phyloP scores from a whole-genome alignment of 1,139 yeast genomes.

The Diutina ranongensis region DNA sequence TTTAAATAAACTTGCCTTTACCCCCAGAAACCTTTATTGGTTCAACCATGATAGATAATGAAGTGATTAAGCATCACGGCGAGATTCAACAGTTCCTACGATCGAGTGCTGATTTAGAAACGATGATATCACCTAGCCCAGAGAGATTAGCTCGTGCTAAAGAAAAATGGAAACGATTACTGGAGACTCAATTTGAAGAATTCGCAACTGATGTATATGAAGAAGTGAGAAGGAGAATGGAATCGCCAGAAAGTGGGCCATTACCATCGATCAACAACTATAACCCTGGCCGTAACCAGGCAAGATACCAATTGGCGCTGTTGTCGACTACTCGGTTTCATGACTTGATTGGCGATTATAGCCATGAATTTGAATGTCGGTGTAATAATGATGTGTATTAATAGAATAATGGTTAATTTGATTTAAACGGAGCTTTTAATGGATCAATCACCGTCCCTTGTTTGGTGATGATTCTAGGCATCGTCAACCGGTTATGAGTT shows the following conservation, averaged over 20 bases:
- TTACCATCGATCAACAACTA: not conserved
- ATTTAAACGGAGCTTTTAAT: constrained; percentile 21
- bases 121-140: not conserved
- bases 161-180: not conserved
- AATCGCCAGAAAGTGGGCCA: not conserved
- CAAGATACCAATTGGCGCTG: not conserved
- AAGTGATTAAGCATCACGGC: not conserved
- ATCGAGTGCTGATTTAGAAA: not conserved
- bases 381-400: not conserved
- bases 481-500: constrained; percentile 77
- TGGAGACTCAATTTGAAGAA: not conserved
- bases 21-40: too few species aligned
- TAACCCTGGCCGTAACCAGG: not conserved
- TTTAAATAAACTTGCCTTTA: too few species aligned
- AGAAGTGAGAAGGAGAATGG: not conserved
- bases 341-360: not conserved
- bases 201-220: not conserved
- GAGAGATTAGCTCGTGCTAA: not conserved
- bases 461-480: constrained; percentile 79
- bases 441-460: constrained; percentile 91
- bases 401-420: not conserved
- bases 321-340: not conserved
- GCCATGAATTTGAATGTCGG: not conserved
- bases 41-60: not conserved
- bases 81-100: not conserved